phyloP scores from a whole-genome alignment of 2,329 filamentous ascomycete species.

The Arthroderma sp. region DNA sequence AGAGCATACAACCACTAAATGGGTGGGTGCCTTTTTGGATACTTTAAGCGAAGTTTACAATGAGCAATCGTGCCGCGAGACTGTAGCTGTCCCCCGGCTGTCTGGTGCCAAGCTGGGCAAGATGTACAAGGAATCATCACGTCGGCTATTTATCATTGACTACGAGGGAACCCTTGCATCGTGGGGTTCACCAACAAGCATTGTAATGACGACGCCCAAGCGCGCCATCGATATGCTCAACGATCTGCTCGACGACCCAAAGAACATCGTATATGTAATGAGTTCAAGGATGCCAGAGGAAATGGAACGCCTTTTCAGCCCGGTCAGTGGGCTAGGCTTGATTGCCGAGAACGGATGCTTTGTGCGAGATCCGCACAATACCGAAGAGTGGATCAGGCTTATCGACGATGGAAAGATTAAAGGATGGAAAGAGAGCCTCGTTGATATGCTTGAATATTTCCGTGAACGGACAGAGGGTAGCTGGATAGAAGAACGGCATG shows the following conservation, averaged over 20 bases:
- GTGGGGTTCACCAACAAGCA: constrained; percentile 71
- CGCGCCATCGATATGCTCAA: constrained; percentile 71
- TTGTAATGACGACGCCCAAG: constrained; percentile 75
- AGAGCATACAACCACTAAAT: constrained; percentile 70
- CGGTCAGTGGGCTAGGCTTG: constrained; percentile 69
- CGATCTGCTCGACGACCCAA: constrained; percentile 64
- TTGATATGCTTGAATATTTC: constrained; percentile 75
- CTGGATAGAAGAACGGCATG: constrained; percentile 80
- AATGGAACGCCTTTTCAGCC: constrained; percentile 71
- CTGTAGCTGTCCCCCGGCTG: constrained; percentile 73
- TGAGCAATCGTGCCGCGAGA: constrained; percentile 73
- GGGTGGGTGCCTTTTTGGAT: constrained; percentile 64
- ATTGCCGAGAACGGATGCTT: constrained; percentile 95
- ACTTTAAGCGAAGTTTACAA: constrained; percentile 64
- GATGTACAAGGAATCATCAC: constrained; percentile 52
- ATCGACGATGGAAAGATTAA: constrained; percentile 56
- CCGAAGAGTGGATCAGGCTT: constrained; percentile 62
- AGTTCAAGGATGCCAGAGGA: constrained; percentile 78
- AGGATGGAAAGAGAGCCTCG: constrained; percentile 73
- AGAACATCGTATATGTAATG: constrained; percentile 88
- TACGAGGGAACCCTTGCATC: constrained; percentile 87
- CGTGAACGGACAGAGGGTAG: constrained; percentile 78
- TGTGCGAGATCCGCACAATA: constrained; percentile 53
- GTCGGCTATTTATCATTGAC: constrained; percentile 76
- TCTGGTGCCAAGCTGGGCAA: constrained; percentile 52